Evolutionary conservation across 352 stramenopile species (phyloP).

Genomic region (Phytophthora kernoviae): DNA sequence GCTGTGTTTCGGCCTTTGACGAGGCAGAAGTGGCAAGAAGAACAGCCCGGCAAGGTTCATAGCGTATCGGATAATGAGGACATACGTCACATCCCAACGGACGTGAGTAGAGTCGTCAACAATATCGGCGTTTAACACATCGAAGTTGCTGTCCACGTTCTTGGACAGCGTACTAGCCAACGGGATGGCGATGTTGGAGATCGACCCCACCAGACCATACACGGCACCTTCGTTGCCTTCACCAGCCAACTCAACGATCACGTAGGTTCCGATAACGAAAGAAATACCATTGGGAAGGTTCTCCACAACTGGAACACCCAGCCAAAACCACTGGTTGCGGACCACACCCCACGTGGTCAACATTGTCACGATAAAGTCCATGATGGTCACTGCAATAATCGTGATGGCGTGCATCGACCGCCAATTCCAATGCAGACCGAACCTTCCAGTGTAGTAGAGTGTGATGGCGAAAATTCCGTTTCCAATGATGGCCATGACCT

Average conservation of each 20-base stretch:
- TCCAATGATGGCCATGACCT: slow-evolving; percentile 37
- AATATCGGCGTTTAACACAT: slow-evolving; percentile 49
- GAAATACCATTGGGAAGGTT: slow-evolving; percentile 38
- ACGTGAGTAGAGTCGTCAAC: slow-evolving; percentile 31
- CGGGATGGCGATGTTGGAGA: slow-evolving; percentile 41
- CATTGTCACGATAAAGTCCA: slow-evolving; percentile 36
- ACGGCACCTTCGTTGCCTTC: slow-evolving; percentile 47
- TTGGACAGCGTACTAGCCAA: slow-evolving; percentile 45
- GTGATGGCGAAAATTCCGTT: slow-evolving; percentile 35
- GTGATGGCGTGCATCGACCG: slow-evolving; percentile 36
- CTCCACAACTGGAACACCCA: slow-evolving; percentile 36
- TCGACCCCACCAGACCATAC: slow-evolving; percentile 44
- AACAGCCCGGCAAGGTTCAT: slow-evolving; percentile 31
- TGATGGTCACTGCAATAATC: slow-evolving; percentile 26
- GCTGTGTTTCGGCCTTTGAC: slow-evolving; percentile 48
- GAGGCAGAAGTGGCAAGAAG: slow-evolving; percentile 45
- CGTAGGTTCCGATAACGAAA: slow-evolving; percentile 46
- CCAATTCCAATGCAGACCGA: slow-evolving; percentile 48
- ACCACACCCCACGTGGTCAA: slow-evolving; percentile 42
- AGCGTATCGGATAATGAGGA: slow-evolving; percentile 42
- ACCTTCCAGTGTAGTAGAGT: slow-evolving; percentile 36
- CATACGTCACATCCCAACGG: slow-evolving; percentile 45
- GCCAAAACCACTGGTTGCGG: slow-evolving; percentile 56
- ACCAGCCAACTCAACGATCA: slow-evolving; percentile 48
- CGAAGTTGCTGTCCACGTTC: slow-evolving; percentile 38